phyloP scores from a whole-genome alignment of 2,329 filamentous ascomycete species.

The Verticillium zaregamsianum region DNA sequence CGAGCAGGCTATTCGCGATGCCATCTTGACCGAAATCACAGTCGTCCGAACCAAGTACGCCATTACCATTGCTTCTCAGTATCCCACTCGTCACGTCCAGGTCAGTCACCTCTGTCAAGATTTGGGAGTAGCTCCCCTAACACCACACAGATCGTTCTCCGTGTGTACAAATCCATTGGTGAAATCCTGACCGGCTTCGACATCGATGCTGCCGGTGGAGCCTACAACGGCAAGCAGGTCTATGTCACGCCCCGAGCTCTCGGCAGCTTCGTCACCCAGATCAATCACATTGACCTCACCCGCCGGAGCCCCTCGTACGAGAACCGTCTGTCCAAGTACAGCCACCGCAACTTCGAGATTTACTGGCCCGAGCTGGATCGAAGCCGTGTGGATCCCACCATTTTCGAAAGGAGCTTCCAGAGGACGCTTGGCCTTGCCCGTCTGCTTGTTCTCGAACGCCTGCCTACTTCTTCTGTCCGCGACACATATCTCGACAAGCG shows the following conservation, averaged over 20 bases:
- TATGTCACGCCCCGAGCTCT: slow-evolving; percentile 74
- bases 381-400: slow-evolving; percentile 75
- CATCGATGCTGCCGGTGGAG: slow-evolving; percentile 78
- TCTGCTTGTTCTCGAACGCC: slow-evolving; percentile 72
- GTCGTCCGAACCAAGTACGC: slow-evolving; percentile 83
- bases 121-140: neutral
- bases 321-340: slow-evolving; percentile 81
- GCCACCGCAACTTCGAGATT: slow-evolving; percentile 78
- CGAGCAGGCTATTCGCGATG: slow-evolving; percentile 69
- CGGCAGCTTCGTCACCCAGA: slow-evolving; percentile 75
- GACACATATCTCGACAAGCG: slow-evolving; percentile 68
- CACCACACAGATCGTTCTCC: slow-evolving; percentile 64
- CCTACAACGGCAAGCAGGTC: slow-evolving; percentile 77
- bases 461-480: slow-evolving; percentile 65
- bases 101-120: slow-evolving; percentile 21
- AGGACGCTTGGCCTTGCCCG: slow-evolving; percentile 74
- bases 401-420: slow-evolving; percentile 77
- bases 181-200: slow-evolving; percentile 88
- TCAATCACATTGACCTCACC: slow-evolving; percentile 74
- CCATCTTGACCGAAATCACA: slow-evolving; percentile 77
- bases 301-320: slow-evolving; percentile 84
- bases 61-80: slow-evolving; percentile 79
- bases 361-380: slow-evolving; percentile 74
- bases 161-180: slow-evolving; percentile 77
- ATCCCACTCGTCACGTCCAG: slow-evolving; percentile 76